Base-by-base conservation (phyloP, 1,284 basidiomycete genomes). In the Cystobasidium sp. region DNA sequence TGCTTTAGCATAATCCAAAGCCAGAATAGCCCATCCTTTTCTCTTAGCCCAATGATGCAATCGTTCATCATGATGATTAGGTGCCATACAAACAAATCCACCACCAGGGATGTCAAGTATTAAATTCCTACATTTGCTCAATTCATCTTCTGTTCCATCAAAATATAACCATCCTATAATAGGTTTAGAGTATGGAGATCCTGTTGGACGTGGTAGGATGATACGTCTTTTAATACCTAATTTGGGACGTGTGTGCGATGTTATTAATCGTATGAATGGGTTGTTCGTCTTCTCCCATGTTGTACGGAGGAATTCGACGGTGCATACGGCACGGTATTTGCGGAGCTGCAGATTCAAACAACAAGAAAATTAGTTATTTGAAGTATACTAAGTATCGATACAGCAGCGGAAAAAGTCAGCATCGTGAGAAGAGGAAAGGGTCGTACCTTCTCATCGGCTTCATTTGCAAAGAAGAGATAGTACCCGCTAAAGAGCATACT, bases 221-320 rank as follows among this genome's bases (percentile, higher is more conserved):
- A 97, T 85, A 82, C 91, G 90, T 69, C 90, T 87, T 58, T 88
- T 86, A 63, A 93, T 86, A n/a, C 87, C 84, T 22, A 97, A 82
- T 37, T 80, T 74, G 0, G 87, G 86, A 0, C 87, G 86, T 55
- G 90, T 88, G 47, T 85, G 82, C 70, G 83, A 83, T 3, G 89
- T 88, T 56, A 92, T 78, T 24, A 89, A 82, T 46, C 90, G 89
- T 76, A 97, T 85, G 84, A 94, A 93, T 75, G 94, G 95, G 83
- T 98, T 97, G 51, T 56, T 76, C 0, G 93, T 93, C 86, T 99
- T 99, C 83, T 97, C 93, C 96, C 96, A 98, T 8, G 94, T 97
- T 10, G 87, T 86, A 9, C 96, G 88, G 51, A 99, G 87, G 91
- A 98, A 94, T 83, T 98, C 95, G 39, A 98, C 89, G 0, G 94